phyloP scores from a whole-genome alignment of 202 grass and related monocot species.

The Schoenoplectus tabernaemontani region DNA sequence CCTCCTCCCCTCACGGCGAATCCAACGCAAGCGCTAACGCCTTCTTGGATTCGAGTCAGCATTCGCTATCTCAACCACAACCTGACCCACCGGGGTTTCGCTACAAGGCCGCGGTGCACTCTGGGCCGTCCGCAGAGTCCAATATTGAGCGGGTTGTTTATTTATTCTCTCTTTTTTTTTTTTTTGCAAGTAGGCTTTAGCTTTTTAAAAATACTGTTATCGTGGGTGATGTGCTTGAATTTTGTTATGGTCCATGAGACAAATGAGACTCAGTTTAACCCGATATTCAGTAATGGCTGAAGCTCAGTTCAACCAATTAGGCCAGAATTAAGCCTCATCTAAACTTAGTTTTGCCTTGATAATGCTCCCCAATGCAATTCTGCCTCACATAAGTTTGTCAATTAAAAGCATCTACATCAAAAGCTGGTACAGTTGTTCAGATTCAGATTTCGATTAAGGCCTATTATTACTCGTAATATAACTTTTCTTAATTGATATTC shows the following conservation, averaged over 20 bases:
- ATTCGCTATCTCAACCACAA: neutral
- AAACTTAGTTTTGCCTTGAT: neutral
- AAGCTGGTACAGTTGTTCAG: neutral
- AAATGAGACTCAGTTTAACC: neutral
- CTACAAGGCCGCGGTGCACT: conserved; percentile 12
- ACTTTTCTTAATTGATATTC: neutral
- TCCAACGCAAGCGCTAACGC: conserved; percentile 2
- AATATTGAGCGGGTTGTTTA: conserved; percentile 53
- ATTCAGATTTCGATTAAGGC: neutral
- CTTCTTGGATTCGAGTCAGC: conserved; percentile 9
- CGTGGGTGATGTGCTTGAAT: neutral
- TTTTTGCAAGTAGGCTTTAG: neutral
- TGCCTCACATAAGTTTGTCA: neutral
- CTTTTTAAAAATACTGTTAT: neutral
- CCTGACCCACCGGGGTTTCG: conserved; percentile 14
- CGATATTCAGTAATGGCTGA: neutral
- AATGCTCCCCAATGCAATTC: neutral
- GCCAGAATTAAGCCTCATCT: neutral
- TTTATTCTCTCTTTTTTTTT: neutral
- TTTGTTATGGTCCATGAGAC: neutral
- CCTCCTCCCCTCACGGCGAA: conserved; percentile 24
- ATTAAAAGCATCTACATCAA: neutral
- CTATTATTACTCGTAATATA: neutral
- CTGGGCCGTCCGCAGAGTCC: conserved; percentile 44
- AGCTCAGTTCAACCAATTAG: neutral